Evolutionary conservation across 2,329 filamentous ascomycete genomes (phyloP).

Genomic region (Sclerotinia sclerotiorum): DNA sequence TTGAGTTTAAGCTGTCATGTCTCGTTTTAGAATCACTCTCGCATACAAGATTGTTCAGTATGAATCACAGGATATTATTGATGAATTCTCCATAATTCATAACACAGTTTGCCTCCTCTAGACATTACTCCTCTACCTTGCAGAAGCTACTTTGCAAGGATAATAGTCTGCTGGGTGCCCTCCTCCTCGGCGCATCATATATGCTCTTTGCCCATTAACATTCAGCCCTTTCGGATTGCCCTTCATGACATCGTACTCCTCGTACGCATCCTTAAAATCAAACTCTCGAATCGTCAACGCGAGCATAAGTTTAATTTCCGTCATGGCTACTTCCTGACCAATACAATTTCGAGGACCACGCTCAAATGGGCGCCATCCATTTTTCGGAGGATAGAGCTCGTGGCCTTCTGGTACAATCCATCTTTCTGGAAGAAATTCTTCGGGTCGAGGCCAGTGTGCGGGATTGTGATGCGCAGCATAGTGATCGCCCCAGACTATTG

Average conservation of each 20-base stretch:
- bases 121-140: not conserved
- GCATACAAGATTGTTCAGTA: not conserved
- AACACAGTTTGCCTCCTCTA: too few species aligned
- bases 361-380: constrained; percentile 57
- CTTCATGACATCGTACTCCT: constrained; percentile 7
- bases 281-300: constrained; percentile 40
- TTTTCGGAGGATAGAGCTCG: constrained; percentile 39
- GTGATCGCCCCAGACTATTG: constrained; percentile 13
- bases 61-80: not conserved
- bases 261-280: constrained; percentile 10
- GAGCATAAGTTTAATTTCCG: constrained; percentile 50
- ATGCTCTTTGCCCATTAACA: constrained; percentile 16
- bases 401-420: constrained; percentile 44
- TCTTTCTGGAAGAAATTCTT: constrained; percentile 51
- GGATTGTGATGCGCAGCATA: constrained; percentile 42
- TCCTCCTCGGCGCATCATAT: constrained; percentile 1
- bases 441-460: constrained; percentile 45
- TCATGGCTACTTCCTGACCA: constrained; percentile 55
- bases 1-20: not conserved
- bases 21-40: not conserved
- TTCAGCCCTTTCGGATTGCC: not conserved
- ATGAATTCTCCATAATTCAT: too few species aligned
- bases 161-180: constrained; percentile 9
- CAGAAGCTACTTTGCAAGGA: not conserved
- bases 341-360: constrained; percentile 56